Percentiles rank a stretch among this genome's conserved stretches.
Conservation (phyloP, 345 rosid species). For the Dovyalis caffra region DNA sequence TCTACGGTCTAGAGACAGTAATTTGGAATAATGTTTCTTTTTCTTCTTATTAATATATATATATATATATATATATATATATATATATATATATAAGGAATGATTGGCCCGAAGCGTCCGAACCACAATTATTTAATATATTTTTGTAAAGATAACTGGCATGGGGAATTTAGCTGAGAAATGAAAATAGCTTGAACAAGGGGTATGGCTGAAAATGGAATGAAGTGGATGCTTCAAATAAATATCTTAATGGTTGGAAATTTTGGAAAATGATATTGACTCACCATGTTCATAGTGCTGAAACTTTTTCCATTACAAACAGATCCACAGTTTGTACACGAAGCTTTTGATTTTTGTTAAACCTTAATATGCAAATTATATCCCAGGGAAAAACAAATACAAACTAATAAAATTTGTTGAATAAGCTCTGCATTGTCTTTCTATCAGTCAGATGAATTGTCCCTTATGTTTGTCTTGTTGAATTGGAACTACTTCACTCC, state of each 20-base stretch:
- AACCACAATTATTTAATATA: background rate
- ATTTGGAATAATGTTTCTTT: background rate
- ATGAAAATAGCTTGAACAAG: background rate
- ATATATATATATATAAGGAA: no score
- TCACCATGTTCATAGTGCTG: background rate
- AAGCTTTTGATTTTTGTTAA: background rate
- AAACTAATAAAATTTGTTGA: background rate
- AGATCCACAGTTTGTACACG: background rate
- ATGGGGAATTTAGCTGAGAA: background rate
- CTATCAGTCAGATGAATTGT: background rate
- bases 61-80: no score
- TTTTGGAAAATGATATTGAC: background rate
- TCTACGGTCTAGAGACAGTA: background rate
- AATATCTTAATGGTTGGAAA: background rate
- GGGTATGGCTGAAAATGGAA: background rate
- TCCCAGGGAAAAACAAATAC: background rate
- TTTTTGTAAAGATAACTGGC: background rate
- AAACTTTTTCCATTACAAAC: background rate
- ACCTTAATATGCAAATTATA: background rate
- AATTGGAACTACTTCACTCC: conserved; percentile 16
- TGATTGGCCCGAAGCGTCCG: background rate
- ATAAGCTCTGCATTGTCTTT: background rate
- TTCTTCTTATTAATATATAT: no score
- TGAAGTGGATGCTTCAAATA: background rate
- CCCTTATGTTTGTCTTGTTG: background rate